These are phyloP conservation scores for Hypoxylon sp. DNA, from an alignment of 2,329 filamentous ascomycete species.

Conservation along the genomic window DNA sequence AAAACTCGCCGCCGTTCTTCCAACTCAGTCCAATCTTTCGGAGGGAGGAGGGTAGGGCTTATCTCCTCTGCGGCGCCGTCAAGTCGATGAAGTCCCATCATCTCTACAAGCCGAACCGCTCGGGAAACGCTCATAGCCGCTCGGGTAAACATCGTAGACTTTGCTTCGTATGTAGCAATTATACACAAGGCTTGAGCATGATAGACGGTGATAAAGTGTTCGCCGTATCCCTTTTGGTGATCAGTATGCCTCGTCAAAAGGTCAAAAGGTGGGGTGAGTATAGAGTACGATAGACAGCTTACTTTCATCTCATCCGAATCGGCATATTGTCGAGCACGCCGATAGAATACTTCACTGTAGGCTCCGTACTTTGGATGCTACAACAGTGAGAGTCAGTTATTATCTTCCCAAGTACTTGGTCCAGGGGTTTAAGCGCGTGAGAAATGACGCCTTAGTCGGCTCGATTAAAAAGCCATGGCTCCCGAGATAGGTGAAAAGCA, in stretches of 20 bases:
- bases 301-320: slow-evolving; percentile 88
- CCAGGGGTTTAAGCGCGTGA: background rate
- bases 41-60: slow-evolving; percentile 80
- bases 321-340: slow-evolving; percentile 83
- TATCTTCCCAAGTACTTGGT: background rate
- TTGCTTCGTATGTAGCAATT: slow-evolving; percentile 84
- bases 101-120: slow-evolving; percentile 78
- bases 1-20: slow-evolving; percentile 88
- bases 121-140: slow-evolving; percentile 86
- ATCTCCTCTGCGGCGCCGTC: slow-evolving; percentile 50
- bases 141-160: slow-evolving; percentile 85
- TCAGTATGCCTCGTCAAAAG: slow-evolving; percentile 30
- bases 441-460: background rate
- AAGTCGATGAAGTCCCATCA: slow-evolving; percentile 79
- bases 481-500: background rate
- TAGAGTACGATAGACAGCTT: slow-evolving; percentile 28
- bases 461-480: background rate
- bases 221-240: slow-evolving; percentile 74
- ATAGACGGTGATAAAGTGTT: slow-evolving; percentile 82
- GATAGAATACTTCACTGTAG: slow-evolving; percentile 85
- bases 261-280: background rate
- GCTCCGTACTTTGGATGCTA: slow-evolving; percentile 77
- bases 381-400: background rate
- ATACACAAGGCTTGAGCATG: slow-evolving; percentile 87
- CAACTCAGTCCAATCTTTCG: slow-evolving; percentile 84